Evolutionary conservation across 2,329 filamentous ascomycete species (phyloP), one percentile per base, ranked within the genome.

Genomic region (Phaeosphaeriaceae sp.): DNA sequence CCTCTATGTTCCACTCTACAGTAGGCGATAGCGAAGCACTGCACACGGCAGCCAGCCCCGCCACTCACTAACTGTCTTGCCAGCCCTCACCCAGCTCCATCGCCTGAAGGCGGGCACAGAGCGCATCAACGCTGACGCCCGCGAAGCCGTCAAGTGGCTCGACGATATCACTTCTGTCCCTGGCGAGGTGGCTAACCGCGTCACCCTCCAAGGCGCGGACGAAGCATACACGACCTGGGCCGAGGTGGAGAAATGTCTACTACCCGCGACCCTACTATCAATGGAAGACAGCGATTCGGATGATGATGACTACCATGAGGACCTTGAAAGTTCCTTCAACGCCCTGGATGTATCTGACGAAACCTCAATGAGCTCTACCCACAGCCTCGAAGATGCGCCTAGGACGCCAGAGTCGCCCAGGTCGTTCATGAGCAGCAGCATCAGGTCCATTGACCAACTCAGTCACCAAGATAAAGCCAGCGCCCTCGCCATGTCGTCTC

Each of bases 1-100:
- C 56, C 73, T 81, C 33, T 81, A 79, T 58, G 77, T 81, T 32
- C 79, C 79, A 38, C 74, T 81, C 17, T 73, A 80, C 61, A 79
- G 78, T 80, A 73, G 51, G 77, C 65, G 42, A n/a, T n/a, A n/a
- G n/a, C n/a, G n/a, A n/a, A n/a, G n/a, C n/a, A n/a, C n/a, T n/a
- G n/a, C n/a, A n/a, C n/a, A n/a, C n/a, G n/a, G n/a, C n/a, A n/a
- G n/a, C n/a, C n/a, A n/a, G n/a, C n/a, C n/a, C n/a, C n/a, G n/a
- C n/a, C n/a, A n/a, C n/a, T n/a, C 35, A 51, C 66, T 69, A 50
- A 68, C 64, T 49, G n/a, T 6, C 29, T 30, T 34, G 23, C 41
- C 60, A 80, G 77, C 77, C 40, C 71, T 79, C 46, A 70, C 76
- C 35, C 74, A 77, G 62, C 72, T 80, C 48, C 72, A 76, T 56